Percentiles rank a stretch among this genome's conserved stretches.
Evolutionary conservation across 768 basidiomycete species (phyloP).

Genomic region (Melanogaster broomeanus): DNA sequence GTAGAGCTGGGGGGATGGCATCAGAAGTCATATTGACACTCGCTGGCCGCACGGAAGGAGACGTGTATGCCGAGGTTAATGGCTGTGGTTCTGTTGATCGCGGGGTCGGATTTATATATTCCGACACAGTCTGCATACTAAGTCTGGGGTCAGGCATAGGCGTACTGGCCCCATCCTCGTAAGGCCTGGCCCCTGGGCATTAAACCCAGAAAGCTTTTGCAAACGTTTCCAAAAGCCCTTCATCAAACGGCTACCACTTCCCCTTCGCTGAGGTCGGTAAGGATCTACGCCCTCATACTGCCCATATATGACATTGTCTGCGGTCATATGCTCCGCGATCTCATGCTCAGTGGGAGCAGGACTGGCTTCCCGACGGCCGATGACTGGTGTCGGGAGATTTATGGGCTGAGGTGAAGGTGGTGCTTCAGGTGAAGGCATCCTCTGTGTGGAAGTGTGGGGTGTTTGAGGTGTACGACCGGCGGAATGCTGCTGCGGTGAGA

Average conservation of each 20-base stretch:
- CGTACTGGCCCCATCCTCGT: background rate
- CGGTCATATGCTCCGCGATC: constrained; percentile 31
- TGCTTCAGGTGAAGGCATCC: background rate
- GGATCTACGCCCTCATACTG: constrained; percentile 2
- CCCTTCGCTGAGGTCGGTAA: constrained; percentile 8
- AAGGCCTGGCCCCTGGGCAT: constrained; percentile 11
- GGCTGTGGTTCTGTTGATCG: constrained; percentile 22
- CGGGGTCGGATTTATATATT: constrained; percentile 17
- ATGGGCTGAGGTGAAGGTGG: constrained; percentile 13
- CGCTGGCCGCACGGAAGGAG: constrained; percentile 11
- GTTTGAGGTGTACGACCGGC: constrained; percentile 10
- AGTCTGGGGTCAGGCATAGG: background rate
- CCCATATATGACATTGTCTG: constrained; percentile 19
- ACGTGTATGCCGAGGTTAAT: constrained; percentile 14
- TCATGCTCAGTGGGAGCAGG: constrained; percentile 16
- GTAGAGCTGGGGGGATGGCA: background rate
- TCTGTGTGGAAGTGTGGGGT: constrained; percentile 3
- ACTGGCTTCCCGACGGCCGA: constrained; percentile 15
- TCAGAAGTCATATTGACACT: background rate
- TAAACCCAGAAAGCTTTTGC: constrained; percentile 28
- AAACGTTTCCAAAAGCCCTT: constrained; percentile 36
- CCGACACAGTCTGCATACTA: constrained; percentile 5
- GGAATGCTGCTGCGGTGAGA: constrained; percentile 16
- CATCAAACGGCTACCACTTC: constrained; percentile 17
- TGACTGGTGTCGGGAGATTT: constrained; percentile 11